Conservation (phyloP, 2,329 filamentous ascomycete species). For the Cladosporium sp. region DNA sequence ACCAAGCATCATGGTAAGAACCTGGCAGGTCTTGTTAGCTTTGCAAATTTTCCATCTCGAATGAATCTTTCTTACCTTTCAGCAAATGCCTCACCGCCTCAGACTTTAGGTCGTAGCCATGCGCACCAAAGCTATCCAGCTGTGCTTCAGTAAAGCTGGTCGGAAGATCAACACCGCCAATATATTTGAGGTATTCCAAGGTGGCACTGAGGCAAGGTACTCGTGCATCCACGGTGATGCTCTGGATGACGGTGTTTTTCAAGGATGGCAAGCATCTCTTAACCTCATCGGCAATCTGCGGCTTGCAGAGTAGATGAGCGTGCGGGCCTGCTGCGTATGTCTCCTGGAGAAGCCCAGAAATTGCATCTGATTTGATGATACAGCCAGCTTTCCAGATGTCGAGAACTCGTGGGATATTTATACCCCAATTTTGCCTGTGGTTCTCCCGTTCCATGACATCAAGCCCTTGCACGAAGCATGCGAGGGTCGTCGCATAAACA, state of each 20-base stretch:
- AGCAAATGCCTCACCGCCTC: slow-evolving; percentile 42
- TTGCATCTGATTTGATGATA: slow-evolving; percentile 54
- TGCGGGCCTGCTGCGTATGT: slow-evolving; percentile 20
- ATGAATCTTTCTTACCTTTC: slow-evolving; percentile 34
- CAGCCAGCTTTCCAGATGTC: slow-evolving; percentile 56
- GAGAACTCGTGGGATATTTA: slow-evolving; percentile 36
- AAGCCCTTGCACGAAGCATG: slow-evolving; percentile 54
- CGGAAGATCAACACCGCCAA: slow-evolving; percentile 46
- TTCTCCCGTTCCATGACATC: slow-evolving; percentile 50
- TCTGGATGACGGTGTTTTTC: slow-evolving; percentile 47
- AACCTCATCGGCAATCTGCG: slow-evolving; percentile 44
- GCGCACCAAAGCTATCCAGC: slow-evolving; percentile 58
- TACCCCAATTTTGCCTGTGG: slow-evolving; percentile 47
- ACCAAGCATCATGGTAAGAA: slow-evolving; percentile 51
- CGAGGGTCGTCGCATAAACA: slow-evolving; percentile 50
- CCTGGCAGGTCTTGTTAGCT: neutral
- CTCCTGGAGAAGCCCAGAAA: slow-evolving; percentile 46
- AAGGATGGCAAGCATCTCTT: slow-evolving; percentile 39
- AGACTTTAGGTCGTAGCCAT: slow-evolving; percentile 48
- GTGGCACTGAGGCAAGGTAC: slow-evolving; percentile 51
- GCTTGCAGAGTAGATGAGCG: slow-evolving; percentile 11
- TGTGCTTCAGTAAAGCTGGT: slow-evolving; percentile 59
- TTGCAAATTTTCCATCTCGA: neutral
- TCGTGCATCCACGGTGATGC: slow-evolving; percentile 46
- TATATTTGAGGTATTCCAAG: slow-evolving; percentile 56